Conservation (phyloP, 768 basidiomycete species). For the Rhizopogon vulgaris region DNA sequence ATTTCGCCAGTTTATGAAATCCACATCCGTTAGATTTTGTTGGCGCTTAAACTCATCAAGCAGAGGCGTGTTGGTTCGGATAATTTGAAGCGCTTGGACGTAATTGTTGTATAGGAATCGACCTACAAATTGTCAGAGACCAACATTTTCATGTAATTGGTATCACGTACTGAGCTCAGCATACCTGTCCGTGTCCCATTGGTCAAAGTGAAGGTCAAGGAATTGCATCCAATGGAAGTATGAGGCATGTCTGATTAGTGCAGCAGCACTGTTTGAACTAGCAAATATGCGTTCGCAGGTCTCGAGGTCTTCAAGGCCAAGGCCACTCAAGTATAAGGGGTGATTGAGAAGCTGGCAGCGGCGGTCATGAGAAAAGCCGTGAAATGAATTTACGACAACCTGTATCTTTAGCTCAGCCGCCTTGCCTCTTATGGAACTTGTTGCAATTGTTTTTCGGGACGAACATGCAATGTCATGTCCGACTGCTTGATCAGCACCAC, state of each 20-base stretch:
- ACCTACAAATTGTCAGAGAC: conserved; percentile 2
- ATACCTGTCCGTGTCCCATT: conserved; percentile 1
- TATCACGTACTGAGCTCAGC: conserved; percentile 1
- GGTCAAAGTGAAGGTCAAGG: conserved; percentile 5
- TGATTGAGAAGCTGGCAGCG: conserved; percentile 13
- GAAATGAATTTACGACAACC: conserved; percentile 15
- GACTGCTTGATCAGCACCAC: conserved; percentile 7
- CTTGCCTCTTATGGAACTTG: conserved; percentile 10
- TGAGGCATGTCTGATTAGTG: conserved; percentile 5
- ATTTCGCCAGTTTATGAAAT: neutral
- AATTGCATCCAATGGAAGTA: conserved; percentile 15
- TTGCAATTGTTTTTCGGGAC: conserved; percentile 14
- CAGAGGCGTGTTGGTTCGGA: neutral
- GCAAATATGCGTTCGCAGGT: conserved; percentile 13
- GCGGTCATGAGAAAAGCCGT: conserved; percentile 17
- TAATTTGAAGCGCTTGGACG: conserved; percentile 12
- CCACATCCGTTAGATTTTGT: neutral
- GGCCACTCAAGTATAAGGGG: conserved; percentile 7
- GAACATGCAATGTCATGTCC: conserved; percentile 26
- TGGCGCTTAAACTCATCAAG: neutral
- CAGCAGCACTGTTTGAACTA: conserved; percentile 4
- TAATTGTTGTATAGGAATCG: conserved; percentile 12
- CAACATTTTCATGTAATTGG: neutral
- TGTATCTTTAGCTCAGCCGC: conserved; percentile 2
- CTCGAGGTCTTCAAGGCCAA: conserved; percentile 15